Percentiles rank a stretch among this genome's conserved stretches.
Evolutionary conservation across 805 yeast species (phyloP).

Genomic region (Candida parachauliodes): DNA sequence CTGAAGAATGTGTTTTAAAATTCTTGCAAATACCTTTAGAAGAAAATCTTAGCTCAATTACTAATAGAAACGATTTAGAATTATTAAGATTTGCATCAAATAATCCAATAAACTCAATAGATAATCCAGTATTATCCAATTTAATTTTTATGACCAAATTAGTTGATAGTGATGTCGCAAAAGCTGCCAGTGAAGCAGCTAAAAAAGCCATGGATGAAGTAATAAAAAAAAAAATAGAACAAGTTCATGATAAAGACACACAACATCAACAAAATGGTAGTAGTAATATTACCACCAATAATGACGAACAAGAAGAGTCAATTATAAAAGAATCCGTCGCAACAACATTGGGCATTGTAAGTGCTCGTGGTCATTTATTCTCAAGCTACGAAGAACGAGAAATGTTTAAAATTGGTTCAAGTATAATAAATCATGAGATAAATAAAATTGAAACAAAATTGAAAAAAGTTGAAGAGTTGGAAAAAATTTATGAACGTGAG

Average conservation of each 20-base stretch:
- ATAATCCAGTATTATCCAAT: conserved; percentile 93
- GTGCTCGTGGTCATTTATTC: conserved; percentile 75
- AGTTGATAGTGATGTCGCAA: conserved; percentile 82
- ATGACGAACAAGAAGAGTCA: conserved; percentile 11
- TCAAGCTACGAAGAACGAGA: conserved; percentile 80
- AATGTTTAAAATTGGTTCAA: conserved; percentile 55
- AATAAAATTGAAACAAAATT: conserved; percentile 64
- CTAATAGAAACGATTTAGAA: conserved; percentile 43
- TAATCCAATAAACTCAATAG: conserved; percentile 78
- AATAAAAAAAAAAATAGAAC: conserved; percentile 34
- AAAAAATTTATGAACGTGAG: conserved; percentile 63
- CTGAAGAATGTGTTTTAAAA: conserved; percentile 76
- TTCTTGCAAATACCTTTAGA: conserved; percentile 81
- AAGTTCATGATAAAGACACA: conserved; percentile 21
- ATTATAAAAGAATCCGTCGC: conserved; percentile 53
- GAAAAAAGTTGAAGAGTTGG: conserved; percentile 54
- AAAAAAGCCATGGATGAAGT: conserved; percentile 46
- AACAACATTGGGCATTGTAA: conserved; percentile 71
- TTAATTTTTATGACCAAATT: conserved; percentile 80
- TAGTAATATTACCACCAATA: conserved; percentile 5
- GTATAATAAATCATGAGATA: conserved; percentile 58
- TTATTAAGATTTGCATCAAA: conserved; percentile 80
- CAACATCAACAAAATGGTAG: conserved; percentile 10
- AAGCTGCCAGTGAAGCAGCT: conserved; percentile 72
- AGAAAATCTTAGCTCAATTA: conserved; percentile 58